Evolutionary conservation across 495 filamentous ascomycete species (phyloP), one percentile per base, ranked within the genome.

Genomic region (Aspergillus conjunctus): DNA sequence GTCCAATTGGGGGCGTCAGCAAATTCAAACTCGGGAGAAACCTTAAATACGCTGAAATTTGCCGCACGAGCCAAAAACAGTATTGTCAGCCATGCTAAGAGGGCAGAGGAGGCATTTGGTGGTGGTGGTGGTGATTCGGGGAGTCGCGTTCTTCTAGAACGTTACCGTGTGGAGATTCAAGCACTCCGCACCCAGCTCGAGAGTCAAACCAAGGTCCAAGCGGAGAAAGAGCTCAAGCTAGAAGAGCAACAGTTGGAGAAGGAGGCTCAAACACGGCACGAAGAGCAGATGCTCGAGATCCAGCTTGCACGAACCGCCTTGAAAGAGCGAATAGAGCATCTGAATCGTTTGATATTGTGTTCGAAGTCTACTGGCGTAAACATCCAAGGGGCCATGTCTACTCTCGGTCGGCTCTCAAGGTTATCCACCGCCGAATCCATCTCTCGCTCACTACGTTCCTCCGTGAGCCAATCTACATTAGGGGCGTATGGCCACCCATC

Each of bases 201-300:
- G 15, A 77, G 78, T 39, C 91, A 96, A 72, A 80, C 69, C 26
- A 89, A 87, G 66, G 85, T 85, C 57, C 85, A 88, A 34, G 85
- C 86, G 34, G 87, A 88, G 46, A 88, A 89, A 31, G 80, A 86
- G 39, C 78, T 88, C 34, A 85, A 82, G 70, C 62, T 85, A 78
- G 86, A 89, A 69, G 86, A 90, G 63, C 79, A 86, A 58, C 85
- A 89, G 58, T 81, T 87, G 33, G 91, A 97, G 73, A 88, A 89
- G 60, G 88, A 94, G 72, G 87, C 89, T 30, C 86, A 91, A 67
- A 81, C 87, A 54, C 88, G 94, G 32, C 95, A 97, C 67, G 92
- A 95, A 66, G 94, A 98, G 70, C 94, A 98, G 71, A 92, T 98
- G 81, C 80, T 98, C 46, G 94, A 98, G 71, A 98, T 98, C 87